Evolutionary conservation across 768 basidiomycete genomes (phyloP), one percentile per base, ranked within the genome.

Genomic region (Tricholomella constricta): DNA sequence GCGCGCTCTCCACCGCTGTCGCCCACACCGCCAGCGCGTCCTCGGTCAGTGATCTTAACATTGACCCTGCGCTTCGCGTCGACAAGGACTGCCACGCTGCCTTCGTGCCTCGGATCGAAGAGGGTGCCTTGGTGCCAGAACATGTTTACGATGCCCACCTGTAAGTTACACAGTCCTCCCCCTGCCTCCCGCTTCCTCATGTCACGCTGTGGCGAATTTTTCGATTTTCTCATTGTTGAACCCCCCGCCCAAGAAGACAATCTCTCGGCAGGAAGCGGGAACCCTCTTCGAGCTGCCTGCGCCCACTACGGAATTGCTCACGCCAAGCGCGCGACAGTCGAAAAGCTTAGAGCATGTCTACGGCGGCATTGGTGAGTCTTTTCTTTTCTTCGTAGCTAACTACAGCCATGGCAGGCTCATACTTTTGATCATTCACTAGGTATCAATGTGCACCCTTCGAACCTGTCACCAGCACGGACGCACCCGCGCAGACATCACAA

Each of bases 11-110:
- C 7, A 12, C 10, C 8, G 12, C 23, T 37, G 7, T 15, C 6
- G 4, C 4, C 17, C 7, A 22, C 23, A 22, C 11, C 6, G 6
- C 4, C 41, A 15, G 12, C 41, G 23, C 4, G 41, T 11, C 25
- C 19, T 42, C 41, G 41, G 41, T 7, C n/a, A n/a, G n/a, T 47
- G 45, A 47, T 47, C 31, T 31, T 31, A 47, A 47, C 45, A 47
- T 47, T 32, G 45, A 47, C 19, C 45, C 45, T 7, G 45, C 45
- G 20, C 45, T 47, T 19, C 45, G n/a, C n/a, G n/a, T n/a, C n/a
- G n/a, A n/a, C n/a, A n/a, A 15, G 14, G 45, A 47, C 31, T 6
- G 12, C 19, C 45, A 47, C 20, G 45, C 12, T 19, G 27, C 27
- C 4, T 47, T 47, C 31, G 22, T 6, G n/a, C 45, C 45, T 20